Base-by-base conservation (phyloP, 495 filamentous ascomycete genomes). In the Evernia prunastri region DNA sequence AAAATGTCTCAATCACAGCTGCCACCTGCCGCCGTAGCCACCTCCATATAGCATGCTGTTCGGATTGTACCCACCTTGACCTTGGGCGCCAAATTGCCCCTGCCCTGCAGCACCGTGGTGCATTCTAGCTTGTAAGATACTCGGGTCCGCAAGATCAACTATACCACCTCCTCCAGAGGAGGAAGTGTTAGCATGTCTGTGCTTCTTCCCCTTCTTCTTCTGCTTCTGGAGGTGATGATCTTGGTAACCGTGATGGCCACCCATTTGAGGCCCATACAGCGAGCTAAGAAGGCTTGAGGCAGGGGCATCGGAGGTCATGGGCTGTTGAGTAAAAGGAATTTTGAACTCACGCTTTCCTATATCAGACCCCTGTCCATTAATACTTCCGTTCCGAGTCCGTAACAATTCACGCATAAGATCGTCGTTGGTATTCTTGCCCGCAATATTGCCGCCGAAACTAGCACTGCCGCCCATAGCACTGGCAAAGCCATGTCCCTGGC, bases 171-270 rank as follows among this genome's bases (percentile, higher is more conserved):
- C 91, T 84, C 90, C 90, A 84, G 90, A 93, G 86, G 91, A 94
- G 89, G 91, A 96, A 93, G 92, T 96, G 89, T 96, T 95, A 94
- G 92, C 92, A 88, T 96, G 91, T 87, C 91, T 95, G 81, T 95
- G 91, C 89, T 95, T 94, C 87, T 95, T 96, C 85, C 90, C 91
- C 89, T 96, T 96, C 89, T 96, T 96, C 89, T 94, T 96, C 86
- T 92, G 89, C 87, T 96, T 96, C 81, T 84, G 82, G 74, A 86
- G 84, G 79, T 86, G 88, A 82, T 86, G 85, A 74, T 92, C 90
- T 83, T 90, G 86, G 79, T 86, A 87, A 78, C 91, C 89, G 81
- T 89, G 85, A 80, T 86, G 87, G 78, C 83, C 81, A 80, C 89
- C 89, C 81, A 87, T 77, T 83, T 89, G 90, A 75, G 87, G 77